Evolutionary conservation across 371 early-diverging fungal species (phyloP), one percentile per base, ranked within the genome.

Genomic region (Umbelopsis sp.): DNA sequence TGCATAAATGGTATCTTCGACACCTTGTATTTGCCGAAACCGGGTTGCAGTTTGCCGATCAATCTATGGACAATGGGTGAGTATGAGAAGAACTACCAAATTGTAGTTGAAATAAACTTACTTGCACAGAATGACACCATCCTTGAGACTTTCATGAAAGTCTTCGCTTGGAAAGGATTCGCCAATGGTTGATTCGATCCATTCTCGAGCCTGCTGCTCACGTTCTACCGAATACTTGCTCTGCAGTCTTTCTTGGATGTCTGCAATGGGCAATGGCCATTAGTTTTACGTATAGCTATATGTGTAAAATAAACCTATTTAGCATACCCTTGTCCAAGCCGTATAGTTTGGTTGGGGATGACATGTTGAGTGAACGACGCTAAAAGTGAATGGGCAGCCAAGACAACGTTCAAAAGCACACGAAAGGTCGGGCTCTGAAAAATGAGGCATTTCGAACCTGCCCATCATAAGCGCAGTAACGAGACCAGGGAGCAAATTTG

Each of bases 81-180:
- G 18, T 64, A 14, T n/a, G n/a, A 7, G 12, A 46, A 3, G 20
- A 41, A 41, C 12, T 41, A 41, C 12, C 7, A 41, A 41, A 1
- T 12, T 63, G 29, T 20, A 3, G 50, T 37, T 50, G 6, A 6
- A 64, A n/a, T 9, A 12, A 22, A 44, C 86, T 63, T 81, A 88
- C 88, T 92, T 90, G 91, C 92, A 91, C 11, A 97, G 84, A 41
- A 94, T 76, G 24, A 91, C 89, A 35, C 97, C 97, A 68, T 94
- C 94, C 77, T 92, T 91, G 35, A 93, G 79, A 11, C 86, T 82
- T 44, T 87, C 87, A 18, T 92, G 87, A 65, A 93, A 90, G 63
- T 85, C 82, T 8, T 79, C 72, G 24, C 66, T 75, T 11, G 85
- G 80, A 38, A 81, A 69, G 11, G 83, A 70, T 69, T 87, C 86